A percentile compares a stretch with the other conserved stretches of the same genome.
Conservation (phyloP, 139 green algal genomes). For the Ettlia oleoabundans region DNA sequence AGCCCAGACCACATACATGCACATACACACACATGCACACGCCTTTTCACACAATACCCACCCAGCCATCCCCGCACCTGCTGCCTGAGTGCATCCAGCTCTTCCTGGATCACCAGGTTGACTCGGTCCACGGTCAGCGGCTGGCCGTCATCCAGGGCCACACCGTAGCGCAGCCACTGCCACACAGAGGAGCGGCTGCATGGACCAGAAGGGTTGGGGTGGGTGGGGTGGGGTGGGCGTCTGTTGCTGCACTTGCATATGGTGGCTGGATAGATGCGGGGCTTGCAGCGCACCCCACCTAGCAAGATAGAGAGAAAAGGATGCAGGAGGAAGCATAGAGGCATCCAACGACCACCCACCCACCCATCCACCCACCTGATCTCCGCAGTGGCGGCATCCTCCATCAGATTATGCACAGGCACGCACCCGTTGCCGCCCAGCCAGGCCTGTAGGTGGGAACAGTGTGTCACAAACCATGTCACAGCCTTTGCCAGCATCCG, state of each 20-base stretch:
- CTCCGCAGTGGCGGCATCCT: slow-evolving; percentile 92
- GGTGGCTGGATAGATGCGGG: too few relatives aligned
- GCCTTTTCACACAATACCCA: not conserved
- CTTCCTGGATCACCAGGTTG: slow-evolving; percentile 65
- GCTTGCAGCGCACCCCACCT: not conserved
- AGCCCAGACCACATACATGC: too few relatives aligned
- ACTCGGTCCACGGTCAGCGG: slow-evolving; percentile 54
- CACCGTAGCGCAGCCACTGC: slow-evolving; percentile 82
- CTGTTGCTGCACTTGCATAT: too few relatives aligned
- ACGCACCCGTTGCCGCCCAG: slow-evolving; percentile 86
- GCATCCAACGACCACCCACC: not conserved
- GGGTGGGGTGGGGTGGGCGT: not conserved
- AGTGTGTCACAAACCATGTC: too few relatives aligned
- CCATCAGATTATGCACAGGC: slow-evolving; percentile 92
- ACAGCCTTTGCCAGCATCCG: too few relatives aligned
- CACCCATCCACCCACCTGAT: slow-evolving; percentile 58
- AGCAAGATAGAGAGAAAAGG: too few relatives aligned
- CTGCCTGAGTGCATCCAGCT: slow-evolving; percentile 59
- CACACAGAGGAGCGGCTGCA: slow-evolving; percentile 59
- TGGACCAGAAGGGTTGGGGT: not conserved
- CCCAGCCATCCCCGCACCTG: slow-evolving; percentile 25
- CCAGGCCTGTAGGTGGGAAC: too few relatives aligned
- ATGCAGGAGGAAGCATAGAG: too few relatives aligned
- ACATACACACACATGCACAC: too few relatives aligned
- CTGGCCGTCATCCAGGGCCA: slow-evolving; percentile 65